Evolutionary conservation across 129 eudicot genomes (phyloP).

Genomic region (Smallanthus sonchifolius): DNA sequence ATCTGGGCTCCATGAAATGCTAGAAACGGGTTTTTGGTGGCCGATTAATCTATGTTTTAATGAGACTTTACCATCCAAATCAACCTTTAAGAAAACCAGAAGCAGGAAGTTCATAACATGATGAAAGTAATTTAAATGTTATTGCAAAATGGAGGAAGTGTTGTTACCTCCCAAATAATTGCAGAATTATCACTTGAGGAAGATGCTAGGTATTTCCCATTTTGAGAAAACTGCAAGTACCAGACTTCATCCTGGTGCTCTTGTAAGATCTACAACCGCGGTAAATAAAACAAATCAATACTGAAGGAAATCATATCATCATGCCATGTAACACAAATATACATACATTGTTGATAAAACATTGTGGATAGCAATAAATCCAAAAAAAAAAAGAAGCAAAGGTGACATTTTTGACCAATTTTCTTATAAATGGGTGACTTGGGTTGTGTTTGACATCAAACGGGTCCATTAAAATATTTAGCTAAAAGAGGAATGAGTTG

Average conservation of each 20-base stretch:
- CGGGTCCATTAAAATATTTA: background rate
- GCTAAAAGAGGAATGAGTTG: background rate
- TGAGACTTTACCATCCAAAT: constrained; percentile 46
- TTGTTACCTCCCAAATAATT: constrained; percentile 84
- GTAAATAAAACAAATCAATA: background rate
- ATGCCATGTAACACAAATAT: background rate
- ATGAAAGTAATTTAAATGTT: constrained; percentile 2
- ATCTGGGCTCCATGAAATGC: constrained; percentile 76
- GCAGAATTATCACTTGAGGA: constrained; percentile 73
- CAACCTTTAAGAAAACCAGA: constrained; percentile 45
- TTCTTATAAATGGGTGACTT: background rate
- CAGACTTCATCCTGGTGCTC: constrained; percentile 87
- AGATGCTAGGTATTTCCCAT: constrained; percentile 84
- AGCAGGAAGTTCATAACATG: background rate
- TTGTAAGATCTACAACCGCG: constrained; percentile 45
- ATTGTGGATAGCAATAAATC: background rate
- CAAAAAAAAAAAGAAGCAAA: background rate
- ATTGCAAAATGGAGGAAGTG: background rate
- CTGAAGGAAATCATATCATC: background rate
- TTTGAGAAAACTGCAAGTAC: constrained; percentile 77
- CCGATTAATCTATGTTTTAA: constrained; percentile 61
- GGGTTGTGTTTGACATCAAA: background rate
- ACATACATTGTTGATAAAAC: background rate
- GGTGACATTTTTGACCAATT: background rate
- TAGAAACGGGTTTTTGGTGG: constrained; percentile 74